phyloP scores from a whole-genome alignment of 768 basidiomycete species.

The Kondoa subrosea region DNA sequence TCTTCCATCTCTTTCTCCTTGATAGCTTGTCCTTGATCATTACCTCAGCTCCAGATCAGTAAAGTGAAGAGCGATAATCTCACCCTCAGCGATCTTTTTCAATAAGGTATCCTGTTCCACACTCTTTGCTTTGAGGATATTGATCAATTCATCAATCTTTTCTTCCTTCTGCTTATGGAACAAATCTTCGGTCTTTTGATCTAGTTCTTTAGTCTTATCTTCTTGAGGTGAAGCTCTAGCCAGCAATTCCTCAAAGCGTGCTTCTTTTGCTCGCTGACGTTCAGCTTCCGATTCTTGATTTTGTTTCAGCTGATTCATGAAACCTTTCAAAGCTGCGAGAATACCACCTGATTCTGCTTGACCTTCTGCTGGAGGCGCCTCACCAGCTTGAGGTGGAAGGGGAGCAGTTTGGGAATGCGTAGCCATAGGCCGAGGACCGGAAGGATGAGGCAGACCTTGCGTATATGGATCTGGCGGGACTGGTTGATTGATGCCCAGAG shows the following conservation, averaged over 20 bases:
- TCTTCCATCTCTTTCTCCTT: neutral
- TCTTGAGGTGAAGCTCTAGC: neutral
- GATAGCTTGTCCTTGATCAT: neutral
- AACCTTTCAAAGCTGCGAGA: neutral
- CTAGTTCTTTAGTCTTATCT: neutral
- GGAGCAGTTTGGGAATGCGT: neutral
- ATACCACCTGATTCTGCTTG: neutral
- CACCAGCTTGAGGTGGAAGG: neutral
- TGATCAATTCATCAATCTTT: slow-evolving; percentile 5
- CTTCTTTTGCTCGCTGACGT: neutral
- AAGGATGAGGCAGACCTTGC: neutral
- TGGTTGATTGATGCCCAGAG: neutral
- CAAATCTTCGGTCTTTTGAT: neutral
- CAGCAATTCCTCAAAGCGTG: neutral
- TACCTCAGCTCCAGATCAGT: neutral
- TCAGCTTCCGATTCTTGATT: neutral
- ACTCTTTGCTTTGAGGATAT: neutral
- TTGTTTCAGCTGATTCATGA: neutral
- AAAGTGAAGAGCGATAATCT: neutral
- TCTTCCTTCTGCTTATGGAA: neutral
- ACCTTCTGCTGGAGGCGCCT: neutral
- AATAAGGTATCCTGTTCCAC: neutral
- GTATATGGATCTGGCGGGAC: neutral
- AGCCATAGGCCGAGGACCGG: neutral
- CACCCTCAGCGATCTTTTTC: slow-evolving; percentile 6